A percentile compares a stretch with the other conserved stretches of the same genome.
Conservation (phyloP, 2,329 filamentous ascomycete species). For the Penicillium freii region DNA sequence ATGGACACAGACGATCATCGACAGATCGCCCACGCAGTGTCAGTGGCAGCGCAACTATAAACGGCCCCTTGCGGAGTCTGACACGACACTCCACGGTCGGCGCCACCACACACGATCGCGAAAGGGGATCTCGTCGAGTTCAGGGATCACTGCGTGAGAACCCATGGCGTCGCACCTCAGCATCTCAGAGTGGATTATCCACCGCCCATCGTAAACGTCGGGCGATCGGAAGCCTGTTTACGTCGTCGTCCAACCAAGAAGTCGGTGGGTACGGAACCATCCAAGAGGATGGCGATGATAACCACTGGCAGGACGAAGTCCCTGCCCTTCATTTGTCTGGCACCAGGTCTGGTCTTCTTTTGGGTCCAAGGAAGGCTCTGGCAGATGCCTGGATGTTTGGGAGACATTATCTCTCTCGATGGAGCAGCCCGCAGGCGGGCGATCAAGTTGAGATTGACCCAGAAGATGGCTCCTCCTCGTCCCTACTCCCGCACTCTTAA, state of each 20-base stretch:
- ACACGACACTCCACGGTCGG: slow-evolving; percentile 25
- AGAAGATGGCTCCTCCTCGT: slow-evolving; percentile 13
- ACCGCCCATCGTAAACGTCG: slow-evolving; percentile 22
- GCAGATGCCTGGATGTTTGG: slow-evolving; percentile 27
- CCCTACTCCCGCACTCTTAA: slow-evolving; percentile 16
- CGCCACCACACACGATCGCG: slow-evolving; percentile 17
- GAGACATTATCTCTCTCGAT: slow-evolving; percentile 25
- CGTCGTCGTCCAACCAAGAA: slow-evolving; percentile 31
- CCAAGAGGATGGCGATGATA: slow-evolving; percentile 20
- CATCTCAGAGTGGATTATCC: slow-evolving; percentile 22
- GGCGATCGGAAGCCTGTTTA: slow-evolving; percentile 19
- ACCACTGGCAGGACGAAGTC: not conserved
- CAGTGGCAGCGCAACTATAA: slow-evolving; percentile 21
- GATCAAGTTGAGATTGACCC: slow-evolving; percentile 3
- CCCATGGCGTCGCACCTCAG: slow-evolving; percentile 27
- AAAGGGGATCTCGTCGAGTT: slow-evolving; percentile 24
- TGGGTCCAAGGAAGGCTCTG: slow-evolving; percentile 29
- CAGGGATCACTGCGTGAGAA: slow-evolving; percentile 14
- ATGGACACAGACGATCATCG: slow-evolving; percentile 11
- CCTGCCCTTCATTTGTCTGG: not conserved
- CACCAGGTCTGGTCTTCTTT: slow-evolving; percentile 20
- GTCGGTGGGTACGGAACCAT: slow-evolving; percentile 29
- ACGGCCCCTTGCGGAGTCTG: slow-evolving; percentile 18
- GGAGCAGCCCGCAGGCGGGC: slow-evolving; percentile 25
- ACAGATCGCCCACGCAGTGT: slow-evolving; percentile 25